phyloP scores from a whole-genome alignment of 2,329 filamentous ascomycete species.

The Gaeumannomyces tritici region DNA sequence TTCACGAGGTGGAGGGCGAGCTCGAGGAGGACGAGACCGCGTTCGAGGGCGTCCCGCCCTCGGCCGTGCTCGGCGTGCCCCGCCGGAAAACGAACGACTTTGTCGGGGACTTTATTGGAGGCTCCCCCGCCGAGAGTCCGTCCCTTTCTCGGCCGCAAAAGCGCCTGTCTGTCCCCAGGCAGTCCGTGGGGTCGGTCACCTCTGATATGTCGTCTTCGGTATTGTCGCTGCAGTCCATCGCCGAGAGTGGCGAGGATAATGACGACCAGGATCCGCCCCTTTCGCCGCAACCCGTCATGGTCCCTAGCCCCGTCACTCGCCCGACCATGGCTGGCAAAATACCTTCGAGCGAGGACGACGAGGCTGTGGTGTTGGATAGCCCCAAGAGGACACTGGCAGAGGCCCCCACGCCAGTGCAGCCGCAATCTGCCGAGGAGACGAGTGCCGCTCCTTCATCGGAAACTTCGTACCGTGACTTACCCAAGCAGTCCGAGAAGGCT shows the following conservation, averaged over 20 bases:
- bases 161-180: conserved; percentile 18
- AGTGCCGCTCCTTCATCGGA: not conserved
- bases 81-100: conserved; percentile 25
- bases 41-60: conserved; percentile 24
- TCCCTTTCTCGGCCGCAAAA: conserved; percentile 13
- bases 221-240: conserved; percentile 33
- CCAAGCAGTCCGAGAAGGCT: not conserved
- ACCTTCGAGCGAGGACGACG: conserved; percentile 28
- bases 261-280: conserved; percentile 8
- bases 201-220: conserved; percentile 22
- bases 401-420: not conserved
- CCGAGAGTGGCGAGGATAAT: conserved; percentile 25
- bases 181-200: conserved; percentile 12
- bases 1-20: conserved; percentile 35
- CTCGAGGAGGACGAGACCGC: conserved; percentile 27
- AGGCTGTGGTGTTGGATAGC: conserved; percentile 24
- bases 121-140: conserved; percentile 26
- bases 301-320: conserved; percentile 11
- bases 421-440: not conserved
- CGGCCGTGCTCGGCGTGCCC: conserved; percentile 23
- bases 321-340: not conserved
- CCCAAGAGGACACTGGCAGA: not conserved
- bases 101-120: conserved; percentile 20
- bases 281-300: conserved; percentile 12
- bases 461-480: not conserved